Conservation (phyloP, 345 rosid genomes). For the Dipteronia dyeriana region DNA sequence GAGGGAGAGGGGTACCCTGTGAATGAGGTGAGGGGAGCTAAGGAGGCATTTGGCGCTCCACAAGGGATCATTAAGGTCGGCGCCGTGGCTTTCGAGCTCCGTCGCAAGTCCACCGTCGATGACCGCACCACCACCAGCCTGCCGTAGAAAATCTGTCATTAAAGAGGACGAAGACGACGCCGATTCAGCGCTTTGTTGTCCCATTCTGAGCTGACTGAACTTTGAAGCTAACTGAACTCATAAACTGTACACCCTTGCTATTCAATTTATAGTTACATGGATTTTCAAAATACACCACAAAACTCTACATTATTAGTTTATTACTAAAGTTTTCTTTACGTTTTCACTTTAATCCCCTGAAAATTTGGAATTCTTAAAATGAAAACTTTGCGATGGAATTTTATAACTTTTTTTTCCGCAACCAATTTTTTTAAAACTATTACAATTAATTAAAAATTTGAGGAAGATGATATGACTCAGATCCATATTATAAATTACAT, state of each 20-base stretch:
- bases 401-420: neutral
- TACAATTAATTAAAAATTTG: too few species aligned
- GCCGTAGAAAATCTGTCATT: conserved; percentile 51
- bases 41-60: conserved; percentile 87
- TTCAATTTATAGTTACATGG: neutral
- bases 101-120: conserved; percentile 86
- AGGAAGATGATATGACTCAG: too few species aligned
- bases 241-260: neutral
- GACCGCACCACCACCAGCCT: conserved; percentile 58
- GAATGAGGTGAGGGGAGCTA: conserved; percentile 70
- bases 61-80: conserved; percentile 82
- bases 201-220: neutral
- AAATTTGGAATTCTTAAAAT: neutral
- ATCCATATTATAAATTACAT: too few species aligned
- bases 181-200: conserved; percentile 21
- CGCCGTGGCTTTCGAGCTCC: conserved; percentile 76
- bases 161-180: conserved; percentile 32
- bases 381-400: too few species aligned
- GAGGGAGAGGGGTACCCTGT: conserved; percentile 29
- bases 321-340: neutral
- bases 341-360: neutral
- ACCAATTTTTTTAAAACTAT: too few species aligned
- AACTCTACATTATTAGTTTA: neutral
- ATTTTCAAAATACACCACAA: neutral
- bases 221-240: neutral